Percentiles rank a stretch among this genome's conserved stretches.
Evolutionary conservation across 2,329 filamentous ascomycete genomes (phyloP).

Genomic region (Pseudogymnoascus sp.): DNA sequence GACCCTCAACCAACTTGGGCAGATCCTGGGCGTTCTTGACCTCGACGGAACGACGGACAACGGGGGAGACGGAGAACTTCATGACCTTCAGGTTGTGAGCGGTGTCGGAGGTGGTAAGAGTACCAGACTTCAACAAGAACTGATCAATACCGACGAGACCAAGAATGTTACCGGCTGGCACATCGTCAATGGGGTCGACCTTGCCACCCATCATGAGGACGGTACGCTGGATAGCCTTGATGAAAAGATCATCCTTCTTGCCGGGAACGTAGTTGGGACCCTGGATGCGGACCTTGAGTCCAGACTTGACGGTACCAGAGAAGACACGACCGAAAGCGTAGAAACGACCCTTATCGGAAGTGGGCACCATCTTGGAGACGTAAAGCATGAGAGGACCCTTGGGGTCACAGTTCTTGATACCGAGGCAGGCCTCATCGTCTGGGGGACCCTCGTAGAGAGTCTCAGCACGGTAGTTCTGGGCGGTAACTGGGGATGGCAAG

Average conservation of each 20-base stretch:
- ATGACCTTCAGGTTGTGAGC: slow-evolving; percentile 99
- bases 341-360: slow-evolving; percentile 99
- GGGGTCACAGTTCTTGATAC: slow-evolving; percentile 96
- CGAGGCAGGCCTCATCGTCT: slow-evolving; percentile 87
- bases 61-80: slow-evolving; percentile 99
- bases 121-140: slow-evolving; percentile 99
- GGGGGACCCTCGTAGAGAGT: slow-evolving; percentile 96
- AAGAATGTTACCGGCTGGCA: slow-evolving; percentile 99
- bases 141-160: slow-evolving; percentile 99
- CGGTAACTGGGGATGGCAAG: slow-evolving; percentile 89
- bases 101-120: slow-evolving; percentile 90
- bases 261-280: slow-evolving; percentile 97
- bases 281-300: slow-evolving; percentile 99
- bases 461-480: slow-evolving; percentile 96
- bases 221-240: slow-evolving; percentile 99
- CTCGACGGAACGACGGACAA: slow-evolving; percentile 96
- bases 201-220: slow-evolving; percentile 99
- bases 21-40: slow-evolving; percentile 99
- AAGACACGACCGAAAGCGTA: slow-evolving; percentile 99
- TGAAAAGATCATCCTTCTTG: slow-evolving; percentile 97
- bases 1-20: slow-evolving; percentile 99
- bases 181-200: slow-evolving; percentile 97
- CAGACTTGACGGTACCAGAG: slow-evolving; percentile 93
- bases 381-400: slow-evolving; percentile 99
- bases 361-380: slow-evolving; percentile 99